These are phyloP conservation scores for Vanrija pseudolonga DNA, from an alignment of 1,284 basidiomycete genomes.

Conservation along the genomic window DNA sequence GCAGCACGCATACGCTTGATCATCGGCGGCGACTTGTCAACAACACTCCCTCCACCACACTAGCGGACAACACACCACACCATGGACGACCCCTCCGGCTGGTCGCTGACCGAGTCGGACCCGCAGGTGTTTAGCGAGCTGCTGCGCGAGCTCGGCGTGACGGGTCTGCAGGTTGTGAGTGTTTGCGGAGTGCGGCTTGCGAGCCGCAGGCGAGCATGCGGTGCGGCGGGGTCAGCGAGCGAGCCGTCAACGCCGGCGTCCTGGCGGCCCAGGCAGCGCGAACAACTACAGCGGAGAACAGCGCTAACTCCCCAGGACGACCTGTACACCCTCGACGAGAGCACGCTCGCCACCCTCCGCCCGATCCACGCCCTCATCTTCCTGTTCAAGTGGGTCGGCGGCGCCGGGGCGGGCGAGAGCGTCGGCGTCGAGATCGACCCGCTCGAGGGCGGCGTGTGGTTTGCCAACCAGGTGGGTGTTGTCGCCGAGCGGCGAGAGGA, in stretches of 20 bases:
- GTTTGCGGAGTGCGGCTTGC: too few species aligned
- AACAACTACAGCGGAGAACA: too few species aligned
- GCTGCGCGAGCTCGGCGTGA: constrained; percentile 50
- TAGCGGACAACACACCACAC: neutral
- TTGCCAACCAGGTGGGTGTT: constrained; percentile 66
- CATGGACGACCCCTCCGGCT: constrained; percentile 45
- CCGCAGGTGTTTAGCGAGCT: constrained; percentile 52
- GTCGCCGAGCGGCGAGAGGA: neutral
- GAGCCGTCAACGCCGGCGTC: neutral
- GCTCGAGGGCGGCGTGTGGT: constrained; percentile 74
- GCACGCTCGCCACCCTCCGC: constrained; percentile 64
- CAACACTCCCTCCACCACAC: neutral
- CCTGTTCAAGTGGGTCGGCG: constrained; percentile 83
- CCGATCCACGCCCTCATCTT: constrained; percentile 86
- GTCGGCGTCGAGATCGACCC: constrained; percentile 55
- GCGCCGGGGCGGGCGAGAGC: constrained; percentile 47
- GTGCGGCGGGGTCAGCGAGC: neutral
- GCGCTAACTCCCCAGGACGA: constrained; percentile 57
- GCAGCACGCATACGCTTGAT: too few species aligned
- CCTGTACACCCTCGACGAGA: constrained; percentile 77
- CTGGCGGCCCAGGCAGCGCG: neutral
- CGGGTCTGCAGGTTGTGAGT: constrained; percentile 51
- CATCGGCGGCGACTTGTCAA: too few species aligned
- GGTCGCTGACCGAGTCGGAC: constrained; percentile 51
- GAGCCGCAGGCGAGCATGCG: too few species aligned